These are phyloP conservation scores for Teratosphaeria viscida DNA, from an alignment of 2,329 filamentous ascomycete genomes.

Conservation along the genomic window DNA sequence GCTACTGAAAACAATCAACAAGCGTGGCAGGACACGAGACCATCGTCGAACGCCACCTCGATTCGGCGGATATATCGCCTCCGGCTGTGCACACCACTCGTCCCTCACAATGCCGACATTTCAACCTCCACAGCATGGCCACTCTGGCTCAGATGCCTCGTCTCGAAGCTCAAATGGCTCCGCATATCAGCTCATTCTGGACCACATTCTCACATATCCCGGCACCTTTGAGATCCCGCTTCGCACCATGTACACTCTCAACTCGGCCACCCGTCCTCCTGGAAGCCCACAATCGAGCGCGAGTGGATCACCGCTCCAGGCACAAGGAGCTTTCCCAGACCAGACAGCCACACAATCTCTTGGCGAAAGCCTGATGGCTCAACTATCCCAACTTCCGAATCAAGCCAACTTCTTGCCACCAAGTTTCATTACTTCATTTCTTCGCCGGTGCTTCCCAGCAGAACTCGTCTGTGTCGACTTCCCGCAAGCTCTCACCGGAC, in stretches of 20 bases:
- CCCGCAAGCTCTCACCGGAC: constrained; percentile 52
- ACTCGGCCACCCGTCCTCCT: constrained; percentile 43
- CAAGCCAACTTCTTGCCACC: constrained; percentile 54
- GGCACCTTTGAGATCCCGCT: constrained; percentile 56
- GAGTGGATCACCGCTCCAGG: constrained; percentile 28
- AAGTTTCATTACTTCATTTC: constrained; percentile 51
- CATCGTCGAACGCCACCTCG: background rate
- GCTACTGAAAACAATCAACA: background rate
- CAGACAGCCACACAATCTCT: constrained; percentile 33
- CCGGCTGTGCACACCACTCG: background rate
- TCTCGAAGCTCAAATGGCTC: constrained; percentile 32
- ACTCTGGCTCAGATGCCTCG: constrained; percentile 16
- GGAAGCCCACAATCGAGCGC: constrained; percentile 21
- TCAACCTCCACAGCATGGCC: constrained; percentile 8
- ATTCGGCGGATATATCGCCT: background rate
- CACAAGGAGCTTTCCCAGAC: constrained; percentile 20
- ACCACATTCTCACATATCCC: constrained; percentile 51
- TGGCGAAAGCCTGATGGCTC: constrained; percentile 41
- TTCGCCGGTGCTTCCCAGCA: constrained; percentile 48
- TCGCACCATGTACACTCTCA: constrained; percentile 58
- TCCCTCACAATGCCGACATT: constrained; percentile 4
- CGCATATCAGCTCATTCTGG: constrained; percentile 38
- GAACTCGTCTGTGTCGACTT: constrained; percentile 52
- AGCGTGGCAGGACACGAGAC: background rate
- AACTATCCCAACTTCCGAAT: constrained; percentile 48